Percentiles rank a stretch among this genome's conserved stretches.
phyloP scores from a whole-genome alignment of 2,329 filamentous ascomycete species.

The Zasmidium citrigriseum region DNA sequence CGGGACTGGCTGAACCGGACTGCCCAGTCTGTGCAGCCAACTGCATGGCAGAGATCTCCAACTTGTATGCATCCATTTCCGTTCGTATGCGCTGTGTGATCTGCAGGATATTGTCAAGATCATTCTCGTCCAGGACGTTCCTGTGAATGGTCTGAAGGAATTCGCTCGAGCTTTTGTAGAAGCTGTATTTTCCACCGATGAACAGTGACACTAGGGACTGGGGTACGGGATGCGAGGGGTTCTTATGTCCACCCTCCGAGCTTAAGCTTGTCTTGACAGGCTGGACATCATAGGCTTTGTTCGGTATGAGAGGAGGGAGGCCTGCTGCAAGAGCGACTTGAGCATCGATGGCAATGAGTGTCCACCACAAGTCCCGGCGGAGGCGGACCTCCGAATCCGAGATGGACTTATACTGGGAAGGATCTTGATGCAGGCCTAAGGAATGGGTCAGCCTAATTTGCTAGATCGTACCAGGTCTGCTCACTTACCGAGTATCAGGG shows the following conservation, averaged over 20 bases:
- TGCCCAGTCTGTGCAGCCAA: slow-evolving; percentile 1
- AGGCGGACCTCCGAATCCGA: slow-evolving; percentile 45
- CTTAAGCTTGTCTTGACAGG: slow-evolving; percentile 40
- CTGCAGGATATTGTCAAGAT: slow-evolving; percentile 16
- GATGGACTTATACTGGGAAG: slow-evolving; percentile 46
- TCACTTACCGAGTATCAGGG: slow-evolving; percentile 45
- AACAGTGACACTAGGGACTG: slow-evolving; percentile 44
- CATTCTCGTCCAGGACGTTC: slow-evolving; percentile 10
- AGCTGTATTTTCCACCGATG: slow-evolving; percentile 16
- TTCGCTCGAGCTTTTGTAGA: slow-evolving; percentile 18
- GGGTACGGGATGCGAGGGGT: not conserved
- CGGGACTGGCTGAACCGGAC: slow-evolving; percentile 17
- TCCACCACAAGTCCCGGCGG: slow-evolving; percentile 50
- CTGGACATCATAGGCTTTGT: slow-evolving; percentile 48
- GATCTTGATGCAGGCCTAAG: slow-evolving; percentile 36
- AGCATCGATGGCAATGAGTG: slow-evolving; percentile 51
- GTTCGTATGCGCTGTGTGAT: slow-evolving; percentile 12
- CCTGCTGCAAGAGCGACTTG: slow-evolving; percentile 52
- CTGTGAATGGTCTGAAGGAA: slow-evolving; percentile 21
- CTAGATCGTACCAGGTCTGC: no score
- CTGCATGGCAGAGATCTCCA: slow-evolving; percentile 15
- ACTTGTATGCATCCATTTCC: slow-evolving; percentile 16
- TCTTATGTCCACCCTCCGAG: slow-evolving; percentile 18
- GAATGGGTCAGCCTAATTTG: not conserved
- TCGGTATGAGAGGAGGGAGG: slow-evolving; percentile 47